Conservation (phyloP, 2,329 filamentous ascomycete species). For the Juglanconis sp. region DNA sequence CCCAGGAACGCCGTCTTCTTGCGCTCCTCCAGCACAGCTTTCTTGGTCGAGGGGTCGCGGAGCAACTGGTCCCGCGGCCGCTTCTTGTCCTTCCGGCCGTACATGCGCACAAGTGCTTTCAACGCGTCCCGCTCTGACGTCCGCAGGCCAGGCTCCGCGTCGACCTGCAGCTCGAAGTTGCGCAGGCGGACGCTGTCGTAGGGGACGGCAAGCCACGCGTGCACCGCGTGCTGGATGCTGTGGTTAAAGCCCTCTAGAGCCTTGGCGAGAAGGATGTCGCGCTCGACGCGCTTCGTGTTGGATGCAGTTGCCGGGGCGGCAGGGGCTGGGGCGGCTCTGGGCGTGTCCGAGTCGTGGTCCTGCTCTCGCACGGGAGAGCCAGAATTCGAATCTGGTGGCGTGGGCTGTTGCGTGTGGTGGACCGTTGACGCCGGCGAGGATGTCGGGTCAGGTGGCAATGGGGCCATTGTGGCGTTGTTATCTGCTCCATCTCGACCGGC, state of each 20-base stretch:
- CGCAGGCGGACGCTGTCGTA: slow-evolving; percentile 48
- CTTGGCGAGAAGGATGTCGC: slow-evolving; percentile 27
- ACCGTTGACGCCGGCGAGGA: slow-evolving; percentile 3
- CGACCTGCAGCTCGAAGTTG: slow-evolving; percentile 47
- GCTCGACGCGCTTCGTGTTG: slow-evolving; percentile 3
- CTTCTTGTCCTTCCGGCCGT: slow-evolving; percentile 66
- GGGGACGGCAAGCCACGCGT: slow-evolving; percentile 43
- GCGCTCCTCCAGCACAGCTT: slow-evolving; percentile 71
- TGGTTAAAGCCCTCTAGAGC: slow-evolving; percentile 37
- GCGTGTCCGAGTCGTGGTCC: slow-evolving; percentile 4
- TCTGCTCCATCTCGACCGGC: slow-evolving; percentile 4
- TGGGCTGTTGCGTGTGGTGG: background rate
- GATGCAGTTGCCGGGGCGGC: background rate
- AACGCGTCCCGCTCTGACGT: slow-evolving; percentile 39
- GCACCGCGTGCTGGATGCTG: slow-evolving; percentile 40
- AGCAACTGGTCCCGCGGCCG: slow-evolving; percentile 81
- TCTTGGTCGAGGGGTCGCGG: slow-evolving; percentile 65
- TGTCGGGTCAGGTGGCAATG: background rate
- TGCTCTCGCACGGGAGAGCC: background rate
- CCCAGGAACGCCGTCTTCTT: slow-evolving; percentile 83
- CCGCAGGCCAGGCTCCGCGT: slow-evolving; percentile 33
- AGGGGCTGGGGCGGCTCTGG: background rate
- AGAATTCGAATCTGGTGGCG: background rate
- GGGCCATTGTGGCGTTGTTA: background rate
- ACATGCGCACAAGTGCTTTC: slow-evolving; percentile 49